Percentiles rank a stretch among this genome's conserved stretches.
phyloP scores from a whole-genome alignment of 2,329 filamentous ascomycete genomes.

The Penicillium brevicompactum region DNA sequence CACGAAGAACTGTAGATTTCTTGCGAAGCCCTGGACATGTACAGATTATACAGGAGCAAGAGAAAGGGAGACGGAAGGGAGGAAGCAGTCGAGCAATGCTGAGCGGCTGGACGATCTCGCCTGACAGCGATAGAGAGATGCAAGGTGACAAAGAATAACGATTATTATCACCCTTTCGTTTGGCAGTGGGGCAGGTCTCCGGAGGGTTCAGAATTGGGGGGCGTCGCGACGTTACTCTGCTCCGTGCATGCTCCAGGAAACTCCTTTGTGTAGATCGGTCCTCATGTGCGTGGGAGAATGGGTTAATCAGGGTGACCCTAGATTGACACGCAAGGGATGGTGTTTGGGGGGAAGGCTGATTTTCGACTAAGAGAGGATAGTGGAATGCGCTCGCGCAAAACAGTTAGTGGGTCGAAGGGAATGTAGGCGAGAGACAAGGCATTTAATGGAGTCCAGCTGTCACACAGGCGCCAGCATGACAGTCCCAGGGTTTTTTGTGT shows the following conservation, averaged over 20 bases:
- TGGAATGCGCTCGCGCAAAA: constrained; percentile 39
- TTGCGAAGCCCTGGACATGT: constrained; percentile 30
- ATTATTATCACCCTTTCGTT: constrained; percentile 36
- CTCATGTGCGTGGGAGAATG: constrained; percentile 38
- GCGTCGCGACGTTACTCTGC: constrained; percentile 40
- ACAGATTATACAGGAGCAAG: constrained; percentile 33
- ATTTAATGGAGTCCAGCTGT: constrained; percentile 40
- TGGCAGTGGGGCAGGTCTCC: constrained; percentile 22
- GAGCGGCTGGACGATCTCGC: constrained; percentile 19
- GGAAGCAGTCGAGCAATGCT: constrained; percentile 30
- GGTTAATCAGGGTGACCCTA: constrained; percentile 29
- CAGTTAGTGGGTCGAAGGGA: constrained; percentile 39
- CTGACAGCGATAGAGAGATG: constrained; percentile 24
- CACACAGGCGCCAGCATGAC: constrained; percentile 42
- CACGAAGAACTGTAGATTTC: constrained; percentile 20
- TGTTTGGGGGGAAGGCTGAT: constrained; percentile 5
- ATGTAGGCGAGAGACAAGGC: constrained; percentile 40
- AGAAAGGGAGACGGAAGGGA: constrained; percentile 29
- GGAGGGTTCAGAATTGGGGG: constrained; percentile 29
- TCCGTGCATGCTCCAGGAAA: constrained; percentile 47
- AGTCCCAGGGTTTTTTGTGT: constrained; percentile 18
- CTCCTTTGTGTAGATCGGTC: constrained; percentile 38
- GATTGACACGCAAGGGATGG: constrained; percentile 29
- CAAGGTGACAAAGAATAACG: constrained; percentile 38
- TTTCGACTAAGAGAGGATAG: constrained; percentile 15